Conservation (phyloP, 352 stramenopile species). For the Phytophthora ramorum region DNA sequence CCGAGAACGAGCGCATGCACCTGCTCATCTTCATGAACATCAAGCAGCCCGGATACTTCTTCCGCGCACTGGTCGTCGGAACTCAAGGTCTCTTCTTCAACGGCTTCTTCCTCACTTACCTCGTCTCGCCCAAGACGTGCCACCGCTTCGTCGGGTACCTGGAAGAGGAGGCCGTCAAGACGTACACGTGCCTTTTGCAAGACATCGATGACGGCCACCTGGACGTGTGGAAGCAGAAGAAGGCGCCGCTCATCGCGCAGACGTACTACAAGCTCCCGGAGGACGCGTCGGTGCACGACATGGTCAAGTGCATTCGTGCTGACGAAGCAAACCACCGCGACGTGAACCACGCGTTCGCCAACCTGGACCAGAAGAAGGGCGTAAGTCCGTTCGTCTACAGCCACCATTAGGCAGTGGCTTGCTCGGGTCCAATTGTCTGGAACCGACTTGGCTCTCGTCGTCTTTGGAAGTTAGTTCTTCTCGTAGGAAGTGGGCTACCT, state of each 20-base stretch:
- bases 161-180: constrained; percentile 92
- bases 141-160: constrained; percentile 95
- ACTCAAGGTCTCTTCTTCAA: constrained; percentile 90
- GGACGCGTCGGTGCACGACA: constrained; percentile 78
- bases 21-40: constrained; percentile 92
- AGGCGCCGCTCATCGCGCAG: constrained; percentile 77
- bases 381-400: constrained; percentile 47
- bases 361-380: constrained; percentile 49
- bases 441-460: too few species aligned
- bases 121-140: constrained; percentile 87
- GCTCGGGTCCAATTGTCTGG: too few species aligned
- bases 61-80: constrained; percentile 82
- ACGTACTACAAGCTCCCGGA: constrained; percentile 90
- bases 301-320: constrained; percentile 88
- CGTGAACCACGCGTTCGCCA: constrained; percentile 83
- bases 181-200: constrained; percentile 92
- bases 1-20: constrained; percentile 96
- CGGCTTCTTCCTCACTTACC: constrained; percentile 86
- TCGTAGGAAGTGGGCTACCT: too few species aligned
- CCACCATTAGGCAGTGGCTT: constrained; percentile 20
- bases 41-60: constrained; percentile 82
- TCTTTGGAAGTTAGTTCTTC: too few species aligned
- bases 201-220: constrained; percentile 90
- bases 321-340: constrained; percentile 91
- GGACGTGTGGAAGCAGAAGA: constrained; percentile 69